Evolutionary conservation across 805 yeast genomes (phyloP).

Genomic region (Saccharomyces cerevisiae): DNA sequence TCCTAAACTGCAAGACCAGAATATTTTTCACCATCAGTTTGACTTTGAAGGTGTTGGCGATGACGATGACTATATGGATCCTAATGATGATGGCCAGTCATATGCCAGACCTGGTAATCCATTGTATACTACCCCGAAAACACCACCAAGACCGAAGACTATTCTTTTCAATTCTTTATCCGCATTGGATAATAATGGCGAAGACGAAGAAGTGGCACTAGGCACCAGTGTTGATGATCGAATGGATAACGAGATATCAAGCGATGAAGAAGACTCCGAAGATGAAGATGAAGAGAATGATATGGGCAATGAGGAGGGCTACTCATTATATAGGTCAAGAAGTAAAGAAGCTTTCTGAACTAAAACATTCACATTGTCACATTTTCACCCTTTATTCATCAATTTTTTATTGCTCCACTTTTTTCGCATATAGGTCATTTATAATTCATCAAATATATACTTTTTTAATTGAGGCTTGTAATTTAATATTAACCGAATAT

Average conservation of each 20-base stretch:
- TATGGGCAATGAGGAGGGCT: slow-evolving; percentile 10
- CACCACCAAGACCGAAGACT: slow-evolving; percentile 28
- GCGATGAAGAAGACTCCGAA: slow-evolving; percentile 12
- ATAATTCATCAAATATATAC: not conserved
- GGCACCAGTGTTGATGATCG: slow-evolving; percentile 1
- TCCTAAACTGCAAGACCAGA: slow-evolving; percentile 10
- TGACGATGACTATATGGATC: slow-evolving; percentile 68
- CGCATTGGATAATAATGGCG: not conserved
- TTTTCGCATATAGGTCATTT: not conserved
- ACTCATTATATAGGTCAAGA: not conserved
- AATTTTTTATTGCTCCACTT: not conserved
- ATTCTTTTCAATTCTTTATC: slow-evolving; percentile 4
- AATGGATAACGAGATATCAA: slow-evolving; percentile 6
- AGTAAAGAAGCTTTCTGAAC: not conserved
- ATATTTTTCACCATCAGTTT: slow-evolving; percentile 39
- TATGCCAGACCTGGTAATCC: slow-evolving; percentile 57
- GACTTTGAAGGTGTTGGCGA: slow-evolving; percentile 35
- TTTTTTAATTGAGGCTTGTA: not conserved
- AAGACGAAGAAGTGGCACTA: not conserved
- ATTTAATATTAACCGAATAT: not conserved
- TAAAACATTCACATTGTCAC: not conserved
- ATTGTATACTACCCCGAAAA: slow-evolving; percentile 38
- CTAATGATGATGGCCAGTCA: slow-evolving; percentile 73
- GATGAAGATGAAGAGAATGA: slow-evolving; percentile 16
- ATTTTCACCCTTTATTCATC: not conserved